Base-by-base conservation (phyloP, 495 filamentous ascomycete species). In the Neurospora sublineolata region DNA sequence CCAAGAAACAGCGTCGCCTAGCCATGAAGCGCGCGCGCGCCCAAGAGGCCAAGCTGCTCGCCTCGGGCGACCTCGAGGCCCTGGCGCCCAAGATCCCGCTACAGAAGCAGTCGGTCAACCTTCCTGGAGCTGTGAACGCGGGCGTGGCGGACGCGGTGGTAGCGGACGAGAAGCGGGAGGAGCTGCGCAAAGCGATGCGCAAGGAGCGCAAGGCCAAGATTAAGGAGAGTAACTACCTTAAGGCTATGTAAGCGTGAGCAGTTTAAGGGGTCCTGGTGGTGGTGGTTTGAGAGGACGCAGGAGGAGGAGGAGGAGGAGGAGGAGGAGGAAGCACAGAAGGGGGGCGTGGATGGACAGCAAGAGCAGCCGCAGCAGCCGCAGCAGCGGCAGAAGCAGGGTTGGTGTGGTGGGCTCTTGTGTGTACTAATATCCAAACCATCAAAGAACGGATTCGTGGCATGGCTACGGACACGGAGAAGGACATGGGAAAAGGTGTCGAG, bases 221-320 rank as follows among this genome's bases (percentile, higher is more conserved):
- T 76, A 95, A 94, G 85, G 95, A 98, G 83, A 85, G 76, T 71
- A 99, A 99, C 83, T 99, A 95, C 87, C 87, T 99, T 83, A 91
- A 89, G 84, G 86, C 89, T 20, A 91, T 96, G 87, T 89, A 86
- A 80, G 80, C 73, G 1, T 8, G 20, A 33, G 20, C 12, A 2
- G 27, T 14, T 40, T n/a, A 37, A 8, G 52, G 18, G 27, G 41
- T 42, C 36, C 11, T n/a, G 68, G 5, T 68, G 67, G 39, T 20
- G 30, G 30, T 64, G 52, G 52, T 33, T 3, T 14, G 11, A 64
- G 27, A 18, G 52, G 14, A 14, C 8, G 11, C 3, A 52, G 20
- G 10, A 52, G 3, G 12, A 16, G 27, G 14, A 60, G 7, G 27
- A 8, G 1, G 27, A 33, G 27, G 11, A 20, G 7, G 10, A 23